phyloP scores from a whole-genome alignment of 805 yeast genomes.

The Wickerhamomyces tratensis region DNA sequence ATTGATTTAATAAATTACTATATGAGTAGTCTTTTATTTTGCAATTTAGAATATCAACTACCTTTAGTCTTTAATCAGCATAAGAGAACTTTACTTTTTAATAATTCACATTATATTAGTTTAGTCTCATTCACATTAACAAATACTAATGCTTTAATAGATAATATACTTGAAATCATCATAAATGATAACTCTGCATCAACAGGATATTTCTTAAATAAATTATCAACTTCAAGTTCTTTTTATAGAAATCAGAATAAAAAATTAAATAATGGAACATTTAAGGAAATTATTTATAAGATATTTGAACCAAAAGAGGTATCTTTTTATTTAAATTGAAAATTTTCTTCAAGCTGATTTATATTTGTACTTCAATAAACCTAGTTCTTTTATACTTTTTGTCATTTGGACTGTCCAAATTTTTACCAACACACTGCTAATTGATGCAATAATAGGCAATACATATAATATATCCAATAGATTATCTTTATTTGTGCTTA shows the following conservation, averaged over 20 bases:
- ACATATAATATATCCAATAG: constrained; percentile 4
- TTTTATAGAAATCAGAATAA: constrained; percentile 1
- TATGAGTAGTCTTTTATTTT: constrained; percentile 17
- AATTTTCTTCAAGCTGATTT: constrained; percentile 10
- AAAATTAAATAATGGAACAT: constrained; percentile 1
- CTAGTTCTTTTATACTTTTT: constrained; percentile 9
- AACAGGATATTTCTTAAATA: constrained; percentile 8
- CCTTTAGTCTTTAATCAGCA: constrained; percentile 21
- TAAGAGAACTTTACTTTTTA: constrained; percentile 11
- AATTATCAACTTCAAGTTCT: constrained; percentile 9
- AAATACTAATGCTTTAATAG: constrained; percentile 11
- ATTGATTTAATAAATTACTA: constrained; percentile 17
- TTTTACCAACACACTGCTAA: constrained; percentile 6
- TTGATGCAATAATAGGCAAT: constrained; percentile 17
- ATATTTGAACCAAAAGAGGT: not conserved
- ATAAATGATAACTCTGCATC: constrained; percentile 9
- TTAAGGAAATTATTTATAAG: not conserved
- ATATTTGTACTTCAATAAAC: constrained; percentile 20
- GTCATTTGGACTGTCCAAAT: constrained; percentile 5
- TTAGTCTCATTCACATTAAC: constrained; percentile 16
- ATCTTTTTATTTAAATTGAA: too few relatives aligned
- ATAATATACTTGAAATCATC: constrained; percentile 10
- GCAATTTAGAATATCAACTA: constrained; percentile 20
- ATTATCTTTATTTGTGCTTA: too few relatives aligned
- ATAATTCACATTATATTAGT: constrained; percentile 14